Evolutionary conservation across 495 filamentous ascomycete genomes (phyloP), one percentile per base, ranked within the genome.

Genomic region (Jackrogersella minutella): DNA sequence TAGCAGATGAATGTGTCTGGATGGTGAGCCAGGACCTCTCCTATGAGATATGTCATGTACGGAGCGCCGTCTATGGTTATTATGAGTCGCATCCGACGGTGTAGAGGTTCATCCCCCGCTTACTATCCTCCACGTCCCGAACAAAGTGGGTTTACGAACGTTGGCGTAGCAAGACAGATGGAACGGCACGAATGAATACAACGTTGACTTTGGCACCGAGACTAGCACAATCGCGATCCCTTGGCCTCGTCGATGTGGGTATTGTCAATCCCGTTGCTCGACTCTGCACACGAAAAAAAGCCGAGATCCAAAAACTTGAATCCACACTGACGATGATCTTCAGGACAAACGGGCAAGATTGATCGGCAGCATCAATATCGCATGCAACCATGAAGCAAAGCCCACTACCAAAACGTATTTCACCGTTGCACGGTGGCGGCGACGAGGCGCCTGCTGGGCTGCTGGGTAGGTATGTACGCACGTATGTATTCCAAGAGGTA

Each of bases 291-390:
- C 60, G 43, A 60, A 46, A 46, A 62, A 33, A 24, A 16, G 51
- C 66, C 22, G 51, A 62, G 50, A 61, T 24, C 40, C 55, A 37
- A 52, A 65, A 44, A 31, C 56, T 30, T 39, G 44, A 58, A 52
- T 30, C 66, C 66, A 69, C 61, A 58, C 58, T 62, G 39, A 19
- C 52, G 61, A 58, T 61, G 66, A 69, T 69, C 60, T 52, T 69
- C 43, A 54, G 51, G 61, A 49, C 66, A 58, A 54, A 57, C 51
- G 65, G 43, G 49, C 46, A 49, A 50, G 59, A 47, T 59, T 50
- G 66, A 65, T 69, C 61, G 55, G 57, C 56, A 54, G 2, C 50
- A 31, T 64, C 44, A 50, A 61, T 62, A 69, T 62, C 61, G 51
- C 43, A 64, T 62, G 57, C 57, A 69, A 34, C 41, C 41, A 51